A percentile compares a stretch with the other conserved stretches of the same genome.
These are phyloP conservation scores for Oryza coarctata DNA, from an alignment of 176 grass and related monocot species.

Conservation along the genomic window DNA sequence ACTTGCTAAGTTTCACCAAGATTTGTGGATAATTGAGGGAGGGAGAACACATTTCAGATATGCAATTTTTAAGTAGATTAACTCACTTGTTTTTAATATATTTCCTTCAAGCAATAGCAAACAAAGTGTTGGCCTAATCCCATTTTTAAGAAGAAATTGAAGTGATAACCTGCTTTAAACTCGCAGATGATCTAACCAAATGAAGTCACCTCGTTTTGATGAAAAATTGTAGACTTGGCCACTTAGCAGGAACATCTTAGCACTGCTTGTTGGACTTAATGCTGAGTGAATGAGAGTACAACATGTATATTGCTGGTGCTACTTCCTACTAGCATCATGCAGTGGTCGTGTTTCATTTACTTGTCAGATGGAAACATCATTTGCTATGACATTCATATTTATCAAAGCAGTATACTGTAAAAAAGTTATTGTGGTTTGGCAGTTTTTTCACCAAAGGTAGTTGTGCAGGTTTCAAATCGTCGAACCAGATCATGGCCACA, in stretches of 20 bases:
- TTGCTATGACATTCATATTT: neutral
- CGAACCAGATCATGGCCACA: slow-evolving; percentile 85
- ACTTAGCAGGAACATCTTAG: neutral
- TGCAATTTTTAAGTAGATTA: neutral
- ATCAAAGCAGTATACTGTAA: neutral
- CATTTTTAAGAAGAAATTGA: neutral
- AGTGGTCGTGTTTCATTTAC: neutral
- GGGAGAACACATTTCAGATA: neutral
- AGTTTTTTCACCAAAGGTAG: slow-evolving; percentile 10
- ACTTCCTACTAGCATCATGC: neutral
- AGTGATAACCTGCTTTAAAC: neutral
- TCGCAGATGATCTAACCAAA: neutral
- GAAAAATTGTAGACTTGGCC: neutral
- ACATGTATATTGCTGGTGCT: neutral
- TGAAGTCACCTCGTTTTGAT: neutral
- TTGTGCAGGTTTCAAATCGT: slow-evolving; percentile 80
- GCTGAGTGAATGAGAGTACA: neutral
- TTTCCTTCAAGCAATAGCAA: neutral
- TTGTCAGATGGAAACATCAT: neutral
- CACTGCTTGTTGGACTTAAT: neutral
- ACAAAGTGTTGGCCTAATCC: neutral
- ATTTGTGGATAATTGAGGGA: neutral
- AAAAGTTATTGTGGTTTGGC: neutral
- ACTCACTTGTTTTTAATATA: no score
- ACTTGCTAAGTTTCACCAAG: neutral